Conservation (phyloP, 768 basidiomycete species). For the Russula emetica region DNA sequence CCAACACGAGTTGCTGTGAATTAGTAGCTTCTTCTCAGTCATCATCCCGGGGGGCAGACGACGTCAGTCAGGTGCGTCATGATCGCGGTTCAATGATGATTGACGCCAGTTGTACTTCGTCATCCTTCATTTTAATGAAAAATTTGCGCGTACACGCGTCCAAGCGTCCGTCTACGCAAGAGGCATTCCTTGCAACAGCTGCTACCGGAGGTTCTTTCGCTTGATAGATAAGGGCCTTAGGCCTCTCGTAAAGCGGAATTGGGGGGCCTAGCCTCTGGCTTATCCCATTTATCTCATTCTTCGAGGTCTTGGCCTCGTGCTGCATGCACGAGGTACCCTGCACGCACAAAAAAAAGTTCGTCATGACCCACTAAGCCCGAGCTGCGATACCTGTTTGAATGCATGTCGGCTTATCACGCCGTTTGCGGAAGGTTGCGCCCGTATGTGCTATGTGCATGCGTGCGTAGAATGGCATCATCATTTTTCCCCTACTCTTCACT, state of each 20-base stretch:
- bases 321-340: constrained; percentile 11
- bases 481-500: background rate
- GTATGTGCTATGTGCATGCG: background rate
- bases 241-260: constrained; percentile 9
- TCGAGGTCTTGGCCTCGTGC: background rate
- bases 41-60: background rate
- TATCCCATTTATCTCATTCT: background rate
- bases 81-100: constrained; percentile 12
- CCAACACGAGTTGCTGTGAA: background rate
- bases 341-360: background rate
- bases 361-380: background rate
- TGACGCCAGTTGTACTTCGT: constrained; percentile 1
- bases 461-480: constrained; percentile 10
- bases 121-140: background rate
- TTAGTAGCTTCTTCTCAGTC: background rate
- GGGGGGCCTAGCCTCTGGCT: constrained; percentile 11
- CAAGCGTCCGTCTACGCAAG: background rate
- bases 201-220: background rate
- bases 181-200: background rate
- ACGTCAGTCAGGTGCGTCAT: constrained; percentile 9
- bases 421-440: constrained; percentile 17
- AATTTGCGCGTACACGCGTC: background rate
- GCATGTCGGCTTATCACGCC: constrained; percentile 3
- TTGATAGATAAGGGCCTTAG: constrained; percentile 10
- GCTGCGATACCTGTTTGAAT: constrained; percentile 5